phyloP scores from a whole-genome alignment of 192 early-diverging fungal species.

The Entomortierella chlamydospora region DNA sequence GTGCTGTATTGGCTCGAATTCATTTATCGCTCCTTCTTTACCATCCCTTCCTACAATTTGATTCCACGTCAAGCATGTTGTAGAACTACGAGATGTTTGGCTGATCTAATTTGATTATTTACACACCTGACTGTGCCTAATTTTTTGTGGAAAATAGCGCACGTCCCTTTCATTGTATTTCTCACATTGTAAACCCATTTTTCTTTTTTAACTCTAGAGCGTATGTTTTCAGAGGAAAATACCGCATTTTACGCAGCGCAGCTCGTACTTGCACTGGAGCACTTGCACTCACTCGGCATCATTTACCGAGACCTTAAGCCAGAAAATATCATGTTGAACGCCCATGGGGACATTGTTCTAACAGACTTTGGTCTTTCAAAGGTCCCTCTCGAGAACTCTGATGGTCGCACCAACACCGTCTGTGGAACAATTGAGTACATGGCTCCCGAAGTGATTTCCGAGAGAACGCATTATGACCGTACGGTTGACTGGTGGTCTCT shows the following conservation, averaged over 20 bases:
- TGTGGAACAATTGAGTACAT: constrained; percentile 87
- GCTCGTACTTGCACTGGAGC: constrained; percentile 85
- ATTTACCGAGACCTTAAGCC: constrained; percentile 90
- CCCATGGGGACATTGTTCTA: constrained; percentile 84
- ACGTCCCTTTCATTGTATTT: constrained; percentile 15
- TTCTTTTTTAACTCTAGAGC: constrained; percentile 43
- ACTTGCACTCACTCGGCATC: constrained; percentile 89
- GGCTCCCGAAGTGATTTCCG: constrained; percentile 80
- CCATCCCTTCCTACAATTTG: neutral
- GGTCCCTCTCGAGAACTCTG: constrained; percentile 62
- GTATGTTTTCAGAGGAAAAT: constrained; percentile 82
- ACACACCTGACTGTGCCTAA: too few species aligned
- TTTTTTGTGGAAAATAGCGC: constrained; percentile 1
- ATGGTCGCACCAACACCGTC: constrained; percentile 68
- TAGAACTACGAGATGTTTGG: constrained; percentile 14
- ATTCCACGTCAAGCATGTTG: constrained; percentile 1
- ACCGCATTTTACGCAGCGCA: constrained; percentile 91
- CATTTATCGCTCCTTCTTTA: neutral
- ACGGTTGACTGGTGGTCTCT: constrained; percentile 94
- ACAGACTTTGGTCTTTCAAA: constrained; percentile 97
- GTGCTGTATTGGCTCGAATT: neutral
- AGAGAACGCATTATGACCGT: constrained; percentile 68
- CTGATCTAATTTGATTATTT: constrained; percentile 11
- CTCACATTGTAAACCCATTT: neutral
- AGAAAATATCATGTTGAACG: constrained; percentile 78